Evolutionary conservation across 495 filamentous ascomycete species (phyloP).

Genomic region (Rostrohypoxylon terebratum): DNA sequence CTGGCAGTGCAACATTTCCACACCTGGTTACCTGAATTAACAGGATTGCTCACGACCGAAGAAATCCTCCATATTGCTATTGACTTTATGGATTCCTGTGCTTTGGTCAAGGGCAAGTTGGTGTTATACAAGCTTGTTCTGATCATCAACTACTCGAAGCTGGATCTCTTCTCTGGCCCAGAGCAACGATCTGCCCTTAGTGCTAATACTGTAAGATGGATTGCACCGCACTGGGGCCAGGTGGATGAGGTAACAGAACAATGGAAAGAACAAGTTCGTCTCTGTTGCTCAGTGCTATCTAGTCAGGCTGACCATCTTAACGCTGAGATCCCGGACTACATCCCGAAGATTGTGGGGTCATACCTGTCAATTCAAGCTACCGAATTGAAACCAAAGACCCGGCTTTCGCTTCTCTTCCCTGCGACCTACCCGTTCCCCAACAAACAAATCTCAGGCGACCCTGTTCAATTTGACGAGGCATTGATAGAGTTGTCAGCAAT

Average conservation of each 20-base stretch:
- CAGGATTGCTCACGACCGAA: constrained; percentile 76
- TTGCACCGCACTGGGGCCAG: constrained; percentile 93
- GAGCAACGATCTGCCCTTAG: constrained; percentile 79
- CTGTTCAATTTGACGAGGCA: constrained; percentile 83
- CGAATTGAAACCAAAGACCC: constrained; percentile 71
- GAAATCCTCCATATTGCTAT: constrained; percentile 93
- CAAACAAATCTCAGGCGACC: constrained; percentile 67
- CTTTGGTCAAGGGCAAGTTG: constrained; percentile 88
- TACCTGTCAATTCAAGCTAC: constrained; percentile 79
- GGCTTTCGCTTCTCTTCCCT: constrained; percentile 88
- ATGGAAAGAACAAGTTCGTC: constrained; percentile 91
- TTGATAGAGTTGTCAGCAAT: constrained; percentile 90
- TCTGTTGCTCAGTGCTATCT: constrained; percentile 91
- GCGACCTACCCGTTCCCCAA: constrained; percentile 89
- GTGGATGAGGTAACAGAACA: constrained; percentile 78
- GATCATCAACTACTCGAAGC: constrained; percentile 86
- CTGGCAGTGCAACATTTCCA: constrained; percentile 97
- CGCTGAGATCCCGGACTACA: constrained; percentile 84
- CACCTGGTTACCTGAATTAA: constrained; percentile 91
- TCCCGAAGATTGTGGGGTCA: constrained; percentile 90
- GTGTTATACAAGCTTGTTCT: constrained; percentile 93
- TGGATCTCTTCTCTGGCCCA: constrained; percentile 80
- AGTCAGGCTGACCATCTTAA: constrained; percentile 81
- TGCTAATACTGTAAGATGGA: constrained; percentile 87
- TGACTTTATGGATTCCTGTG: constrained; percentile 93